Conservation (phyloP, 106 monocot genomes). For the Allium cepa region DNA sequence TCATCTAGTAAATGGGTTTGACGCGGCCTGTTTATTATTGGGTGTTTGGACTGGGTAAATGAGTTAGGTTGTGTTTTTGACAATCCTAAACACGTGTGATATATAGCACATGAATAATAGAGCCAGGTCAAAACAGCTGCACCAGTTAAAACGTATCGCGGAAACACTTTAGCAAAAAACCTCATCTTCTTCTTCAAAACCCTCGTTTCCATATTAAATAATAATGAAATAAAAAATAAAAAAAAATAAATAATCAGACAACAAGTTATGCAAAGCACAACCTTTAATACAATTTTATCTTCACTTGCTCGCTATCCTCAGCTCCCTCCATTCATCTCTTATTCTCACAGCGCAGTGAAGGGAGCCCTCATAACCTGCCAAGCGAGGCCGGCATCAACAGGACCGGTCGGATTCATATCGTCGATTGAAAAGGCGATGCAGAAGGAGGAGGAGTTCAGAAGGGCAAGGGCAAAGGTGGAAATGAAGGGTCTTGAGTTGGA, state of each 20-base stretch:
- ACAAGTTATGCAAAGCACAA: background rate
- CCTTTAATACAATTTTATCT: background rate
- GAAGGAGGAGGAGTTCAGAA: conserved; percentile 82
- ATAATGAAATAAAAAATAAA: background rate
- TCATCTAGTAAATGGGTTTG: too few species aligned
- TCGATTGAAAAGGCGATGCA: conserved; percentile 66
- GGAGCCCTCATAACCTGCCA: background rate
- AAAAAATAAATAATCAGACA: background rate
- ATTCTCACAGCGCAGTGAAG: background rate
- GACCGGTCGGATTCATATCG: conserved; percentile 31
- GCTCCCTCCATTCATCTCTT: background rate
- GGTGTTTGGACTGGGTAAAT: too few species aligned
- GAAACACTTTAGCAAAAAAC: background rate
- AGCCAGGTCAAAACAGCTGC: too few species aligned
- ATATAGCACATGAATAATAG: too few species aligned
- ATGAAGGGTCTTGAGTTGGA: conserved; percentile 84
- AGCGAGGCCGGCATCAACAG: background rate
- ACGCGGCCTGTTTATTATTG: too few species aligned
- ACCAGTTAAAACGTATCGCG: too few species aligned
- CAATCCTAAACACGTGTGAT: too few species aligned
- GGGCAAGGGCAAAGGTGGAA: conserved; percentile 72
- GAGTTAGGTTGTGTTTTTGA: too few species aligned
- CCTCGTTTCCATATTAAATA: background rate
- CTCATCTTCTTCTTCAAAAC: conserved; percentile 3
- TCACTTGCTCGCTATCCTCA: background rate